phyloP scores from a whole-genome alignment of 2,329 filamentous ascomycete genomes.

The Colletotrichum cuscutae region DNA sequence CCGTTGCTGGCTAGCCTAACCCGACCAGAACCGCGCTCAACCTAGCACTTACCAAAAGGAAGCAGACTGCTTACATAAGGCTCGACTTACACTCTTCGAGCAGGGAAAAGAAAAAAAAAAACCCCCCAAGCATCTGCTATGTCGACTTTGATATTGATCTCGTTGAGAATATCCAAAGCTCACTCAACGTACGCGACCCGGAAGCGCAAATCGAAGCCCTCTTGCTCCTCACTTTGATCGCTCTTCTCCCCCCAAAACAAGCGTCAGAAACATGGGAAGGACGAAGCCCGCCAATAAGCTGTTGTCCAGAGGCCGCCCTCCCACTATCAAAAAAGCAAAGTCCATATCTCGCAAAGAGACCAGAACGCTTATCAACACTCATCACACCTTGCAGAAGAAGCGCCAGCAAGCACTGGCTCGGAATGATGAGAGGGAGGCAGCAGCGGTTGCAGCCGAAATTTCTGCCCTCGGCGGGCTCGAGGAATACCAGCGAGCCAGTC shows the following conservation, averaged over 20 bases:
- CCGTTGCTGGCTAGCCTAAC: neutral
- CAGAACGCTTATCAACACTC: conserved; percentile 71
- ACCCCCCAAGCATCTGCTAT: neutral
- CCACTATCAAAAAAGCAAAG: conserved; percentile 60
- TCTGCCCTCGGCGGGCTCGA: conserved; percentile 68
- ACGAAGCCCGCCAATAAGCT: conserved; percentile 18
- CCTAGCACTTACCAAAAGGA: neutral
- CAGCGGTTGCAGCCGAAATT: conserved; percentile 62
- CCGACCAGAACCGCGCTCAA: neutral
- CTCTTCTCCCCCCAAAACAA: no score
- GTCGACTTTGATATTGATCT: neutral
- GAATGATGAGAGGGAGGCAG: conserved; percentile 63
- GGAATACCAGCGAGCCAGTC: conserved; percentile 73
- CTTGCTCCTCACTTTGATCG: neutral
- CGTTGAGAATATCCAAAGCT: neutral
- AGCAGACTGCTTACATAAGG: neutral
- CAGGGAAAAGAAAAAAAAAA: neutral
- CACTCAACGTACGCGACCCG: neutral
- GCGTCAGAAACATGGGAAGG: conserved; percentile 19
- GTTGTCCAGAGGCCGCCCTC: conserved; percentile 65
- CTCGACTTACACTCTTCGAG: neutral
- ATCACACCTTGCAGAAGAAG: conserved; percentile 73
- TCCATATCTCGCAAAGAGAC: conserved; percentile 74
- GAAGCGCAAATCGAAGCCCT: neutral
- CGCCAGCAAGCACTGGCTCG: conserved; percentile 62